Conservation (phyloP, 768 basidiomycete genomes). For the Tylopilus sp. region DNA sequence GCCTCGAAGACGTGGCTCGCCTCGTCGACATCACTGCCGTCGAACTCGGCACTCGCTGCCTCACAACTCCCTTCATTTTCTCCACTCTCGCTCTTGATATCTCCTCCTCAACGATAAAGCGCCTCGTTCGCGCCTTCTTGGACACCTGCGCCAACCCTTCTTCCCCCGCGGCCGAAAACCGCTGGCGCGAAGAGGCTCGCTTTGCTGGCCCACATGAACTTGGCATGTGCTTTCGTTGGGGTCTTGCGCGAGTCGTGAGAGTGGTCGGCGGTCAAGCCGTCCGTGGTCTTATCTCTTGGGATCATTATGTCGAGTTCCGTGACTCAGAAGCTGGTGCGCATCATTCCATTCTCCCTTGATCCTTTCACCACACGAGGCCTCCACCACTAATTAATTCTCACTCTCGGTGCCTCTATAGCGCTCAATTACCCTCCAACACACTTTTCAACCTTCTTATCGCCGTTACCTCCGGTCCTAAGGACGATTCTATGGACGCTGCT, state of each 20-base stretch:
- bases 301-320: slow-evolving; percentile 78
- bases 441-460: slow-evolving; percentile 65
- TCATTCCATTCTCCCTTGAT: slow-evolving; percentile 18
- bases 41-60: slow-evolving; percentile 68
- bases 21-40: slow-evolving; percentile 69
- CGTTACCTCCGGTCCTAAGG: slow-evolving; percentile 50
- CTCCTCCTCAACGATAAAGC: slow-evolving; percentile 65
- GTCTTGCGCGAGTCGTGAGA: slow-evolving; percentile 73
- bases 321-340: slow-evolving; percentile 76
- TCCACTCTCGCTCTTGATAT: slow-evolving; percentile 85
- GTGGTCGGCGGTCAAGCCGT: slow-evolving; percentile 66
- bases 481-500: slow-evolving; percentile 67
- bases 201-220: slow-evolving; percentile 87
- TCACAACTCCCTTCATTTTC: slow-evolving; percentile 91
- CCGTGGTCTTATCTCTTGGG: slow-evolving; percentile 85
- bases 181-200: slow-evolving; percentile 76
- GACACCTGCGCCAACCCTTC: slow-evolving; percentile 45
- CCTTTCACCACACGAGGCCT: slow-evolving; percentile 25
- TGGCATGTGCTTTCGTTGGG: slow-evolving; percentile 93
- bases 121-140: slow-evolving; percentile 82
- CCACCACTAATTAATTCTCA: slow-evolving; percentile 17
- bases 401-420: slow-evolving; percentile 32
- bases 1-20: slow-evolving; percentile 66
- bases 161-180: slow-evolving; percentile 42
- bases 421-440: slow-evolving; percentile 67